phyloP scores from a whole-genome alignment of 1,139 yeast genomes.

The Zygoascus hellenicus region DNA sequence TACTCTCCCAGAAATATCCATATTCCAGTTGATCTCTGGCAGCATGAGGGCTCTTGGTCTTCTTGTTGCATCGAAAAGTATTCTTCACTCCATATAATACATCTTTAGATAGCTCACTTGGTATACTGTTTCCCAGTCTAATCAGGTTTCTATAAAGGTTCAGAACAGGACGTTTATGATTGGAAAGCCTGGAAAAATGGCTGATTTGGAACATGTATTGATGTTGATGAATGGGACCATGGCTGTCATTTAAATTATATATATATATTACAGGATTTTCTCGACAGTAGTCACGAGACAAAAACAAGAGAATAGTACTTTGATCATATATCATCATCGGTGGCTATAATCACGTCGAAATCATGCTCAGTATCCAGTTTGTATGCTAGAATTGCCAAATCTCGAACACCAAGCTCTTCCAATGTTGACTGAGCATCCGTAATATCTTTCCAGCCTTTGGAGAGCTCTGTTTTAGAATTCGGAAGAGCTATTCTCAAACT shows the following conservation, averaged over 20 bases:
- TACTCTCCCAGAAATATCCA: constrained; percentile 20
- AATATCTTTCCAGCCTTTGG: constrained; percentile 19
- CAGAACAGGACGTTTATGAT: constrained; percentile 21
- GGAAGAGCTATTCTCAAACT: constrained; percentile 20
- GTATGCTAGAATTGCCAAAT: constrained; percentile 19
- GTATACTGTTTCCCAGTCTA: constrained; percentile 16
- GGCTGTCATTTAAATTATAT: neutral
- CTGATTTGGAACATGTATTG: constrained; percentile 12
- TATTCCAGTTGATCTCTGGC: constrained; percentile 16
- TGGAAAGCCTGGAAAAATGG: constrained; percentile 17
- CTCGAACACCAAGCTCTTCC: constrained; percentile 18
- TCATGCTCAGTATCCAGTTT: constrained; percentile 11
- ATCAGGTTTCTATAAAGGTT: constrained; percentile 20
- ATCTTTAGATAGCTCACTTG: neutral
- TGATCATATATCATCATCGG: constrained; percentile 13
- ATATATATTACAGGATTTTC: neutral
- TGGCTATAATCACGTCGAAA: constrained; percentile 19
- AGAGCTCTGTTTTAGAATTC: constrained; percentile 11
- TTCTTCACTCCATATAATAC: neutral
- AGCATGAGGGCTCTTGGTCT: constrained; percentile 15
- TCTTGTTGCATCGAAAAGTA: constrained; percentile 1
- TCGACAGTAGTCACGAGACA: too few relatives aligned
- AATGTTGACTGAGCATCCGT: constrained; percentile 14
- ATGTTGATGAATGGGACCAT: neutral
- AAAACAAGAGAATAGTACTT: neutral